Evolutionary conservation across 192 early-diverging fungal species (phyloP), one percentile per base, ranked within the genome.

Genomic region (Entomortierella chlamydospora): DNA sequence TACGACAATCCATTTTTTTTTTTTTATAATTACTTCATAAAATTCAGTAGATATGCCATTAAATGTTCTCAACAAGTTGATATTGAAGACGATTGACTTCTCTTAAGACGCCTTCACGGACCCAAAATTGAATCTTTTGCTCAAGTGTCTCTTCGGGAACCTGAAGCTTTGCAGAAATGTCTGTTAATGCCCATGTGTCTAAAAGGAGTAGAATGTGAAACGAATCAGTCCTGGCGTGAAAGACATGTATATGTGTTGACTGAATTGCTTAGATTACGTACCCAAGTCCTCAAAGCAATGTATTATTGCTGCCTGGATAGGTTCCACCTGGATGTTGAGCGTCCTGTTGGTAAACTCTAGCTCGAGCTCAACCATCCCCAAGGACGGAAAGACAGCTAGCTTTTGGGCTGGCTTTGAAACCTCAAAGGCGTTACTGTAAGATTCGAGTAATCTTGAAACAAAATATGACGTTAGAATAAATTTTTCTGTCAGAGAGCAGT

Each of bases 221-320:
- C n/a, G n/a, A n/a, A n/a, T n/a, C n/a, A n/a, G n/a, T n/a, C n/a
- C n/a, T n/a, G n/a, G n/a, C n/a, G n/a, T n/a, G n/a, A n/a, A n/a
- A n/a, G n/a, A 23, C 52, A 4, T 23, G 4, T 9, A 42, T 23
- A 10, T 30, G 11, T 25, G 11, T 52, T 61, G n/a, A 29, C 0
- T 11, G 4, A 0, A n/a, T 7, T 26, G 0, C 29, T 18, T 25
- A 10, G 34, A 55, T 42, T 55, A 73, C 61, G 23, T 59, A 83
- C 82, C 72, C 72, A 81, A 66, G 0, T 66, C 43, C 57, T 84
- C 76, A 53, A 84, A 84, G 34, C 69, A 52, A 26, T 72, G 47
- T 20, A 84, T 81, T 42, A 88, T 81, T 0, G 91, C 65, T 0
- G 91, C 92, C 58, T 90, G 84, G 2, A 86, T 51, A 0, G 91